Percentiles rank a stretch among this genome's conserved stretches.
phyloP scores from a whole-genome alignment of 2,329 filamentous ascomycete genomes.

The Monosporascus sp. region DNA sequence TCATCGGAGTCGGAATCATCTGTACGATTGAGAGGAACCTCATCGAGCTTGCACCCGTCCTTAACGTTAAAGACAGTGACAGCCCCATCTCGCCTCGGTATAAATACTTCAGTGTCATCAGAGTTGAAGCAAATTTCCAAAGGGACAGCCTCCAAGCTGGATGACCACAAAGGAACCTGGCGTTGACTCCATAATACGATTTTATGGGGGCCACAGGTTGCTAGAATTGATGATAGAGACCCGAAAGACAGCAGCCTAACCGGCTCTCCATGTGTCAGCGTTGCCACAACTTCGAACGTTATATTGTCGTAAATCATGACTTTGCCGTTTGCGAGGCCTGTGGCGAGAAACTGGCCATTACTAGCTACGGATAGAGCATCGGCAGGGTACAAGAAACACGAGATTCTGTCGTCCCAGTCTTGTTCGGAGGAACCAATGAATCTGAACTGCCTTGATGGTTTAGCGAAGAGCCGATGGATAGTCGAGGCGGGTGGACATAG shows the following conservation, averaged over 20 bases:
- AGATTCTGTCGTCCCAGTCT: conserved; percentile 3
- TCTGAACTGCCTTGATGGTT: not conserved
- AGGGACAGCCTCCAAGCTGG: not conserved
- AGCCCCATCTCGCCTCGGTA: not conserved
- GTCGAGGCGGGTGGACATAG: conserved; percentile 1
- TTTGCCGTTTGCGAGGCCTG: not conserved
- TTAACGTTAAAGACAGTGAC: not conserved
- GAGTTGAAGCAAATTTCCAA: not conserved
- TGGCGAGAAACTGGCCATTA: not conserved
- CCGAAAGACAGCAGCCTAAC: not conserved
- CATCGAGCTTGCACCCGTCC: not conserved
- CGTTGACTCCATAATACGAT: not conserved
- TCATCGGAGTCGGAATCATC: conserved; percentile 1
- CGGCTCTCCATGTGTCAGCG: not conserved
- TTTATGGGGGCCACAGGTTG: not conserved
- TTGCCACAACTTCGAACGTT: not conserved
- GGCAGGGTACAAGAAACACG: not conserved
- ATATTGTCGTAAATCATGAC: not conserved
- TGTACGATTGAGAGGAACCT: not conserved
- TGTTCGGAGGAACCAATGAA: not conserved
- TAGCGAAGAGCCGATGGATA: not conserved
- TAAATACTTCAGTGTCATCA: conserved; percentile 1
- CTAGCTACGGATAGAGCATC: not conserved
- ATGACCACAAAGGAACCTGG: not conserved
- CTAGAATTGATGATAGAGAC: not conserved